Evolutionary conservation across 257 asterid genomes (phyloP).

Genomic region (Jaltomata sinuosa): DNA sequence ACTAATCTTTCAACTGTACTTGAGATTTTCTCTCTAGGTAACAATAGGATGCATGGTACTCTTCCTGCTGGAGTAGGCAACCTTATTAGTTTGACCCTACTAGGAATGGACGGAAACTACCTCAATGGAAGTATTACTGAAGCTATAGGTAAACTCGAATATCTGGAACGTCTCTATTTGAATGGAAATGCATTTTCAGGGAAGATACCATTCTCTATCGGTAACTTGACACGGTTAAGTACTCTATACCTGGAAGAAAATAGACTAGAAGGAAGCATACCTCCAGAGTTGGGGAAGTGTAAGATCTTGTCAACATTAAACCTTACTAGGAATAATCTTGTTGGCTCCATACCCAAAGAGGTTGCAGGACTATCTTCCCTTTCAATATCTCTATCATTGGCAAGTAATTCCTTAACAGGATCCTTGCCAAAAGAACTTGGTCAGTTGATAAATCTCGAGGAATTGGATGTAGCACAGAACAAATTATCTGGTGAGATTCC

Average conservation of each 20-base stretch:
- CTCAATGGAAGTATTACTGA: slow-evolving; percentile 8
- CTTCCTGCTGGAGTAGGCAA: slow-evolving; percentile 10
- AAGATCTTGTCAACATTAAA: neutral
- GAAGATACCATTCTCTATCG: slow-evolving; percentile 6
- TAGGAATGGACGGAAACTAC: neutral
- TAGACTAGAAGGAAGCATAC: slow-evolving; percentile 9
- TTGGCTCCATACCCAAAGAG: neutral
- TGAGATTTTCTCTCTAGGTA: neutral
- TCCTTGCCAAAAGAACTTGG: slow-evolving; percentile 8
- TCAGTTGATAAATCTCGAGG: slow-evolving; percentile 1
- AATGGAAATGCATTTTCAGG: slow-evolving; percentile 6
- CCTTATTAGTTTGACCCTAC: slow-evolving; percentile 1
- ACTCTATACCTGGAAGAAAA: slow-evolving; percentile 2
- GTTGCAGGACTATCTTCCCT: neutral
- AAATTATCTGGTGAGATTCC: slow-evolving; percentile 22
- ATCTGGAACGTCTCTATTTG: neutral
- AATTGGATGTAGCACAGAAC: slow-evolving; percentile 14
- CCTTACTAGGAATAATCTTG: slow-evolving; percentile 4
- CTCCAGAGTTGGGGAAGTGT: neutral
- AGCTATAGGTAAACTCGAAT: neutral
- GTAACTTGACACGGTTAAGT: slow-evolving; percentile 3
- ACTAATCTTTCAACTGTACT: slow-evolving; percentile 14
- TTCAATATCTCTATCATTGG: neutral
- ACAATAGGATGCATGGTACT: slow-evolving; percentile 11
- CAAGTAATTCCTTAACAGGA: slow-evolving; percentile 4